phyloP scores from a whole-genome alignment of 2,329 filamentous ascomycete species.

The Trichoderma sp. region DNA sequence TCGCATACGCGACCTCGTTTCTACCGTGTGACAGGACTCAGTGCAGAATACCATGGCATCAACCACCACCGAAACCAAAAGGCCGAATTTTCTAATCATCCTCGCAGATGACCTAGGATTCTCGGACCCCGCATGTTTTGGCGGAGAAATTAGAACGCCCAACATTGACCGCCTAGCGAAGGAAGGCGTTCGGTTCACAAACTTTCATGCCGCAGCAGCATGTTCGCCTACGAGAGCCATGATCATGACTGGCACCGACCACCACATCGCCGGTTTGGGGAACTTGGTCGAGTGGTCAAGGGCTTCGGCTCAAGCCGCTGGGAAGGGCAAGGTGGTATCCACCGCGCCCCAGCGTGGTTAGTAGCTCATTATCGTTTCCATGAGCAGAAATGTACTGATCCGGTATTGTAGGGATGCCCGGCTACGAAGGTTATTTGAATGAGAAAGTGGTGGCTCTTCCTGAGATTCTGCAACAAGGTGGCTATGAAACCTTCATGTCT shows the following conservation, averaged over 20 bases:
- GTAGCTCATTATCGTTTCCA: background rate
- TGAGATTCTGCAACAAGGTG: conserved; percentile 56
- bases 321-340: conserved; percentile 43
- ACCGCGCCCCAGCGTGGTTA: conserved; percentile 50
- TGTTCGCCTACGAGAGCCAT: conserved; percentile 64
- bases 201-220: conserved; percentile 63
- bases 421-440: conserved; percentile 2
- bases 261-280: conserved; percentile 54
- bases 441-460: conserved; percentile 57
- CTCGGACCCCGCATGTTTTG: conserved; percentile 32
- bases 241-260: conserved; percentile 59
- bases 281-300: background rate
- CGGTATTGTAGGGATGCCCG: background rate
- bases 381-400: background rate
- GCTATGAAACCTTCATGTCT: conserved; percentile 59
- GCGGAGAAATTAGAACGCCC: conserved; percentile 35
- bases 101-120: conserved; percentile 31
- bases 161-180: conserved; percentile 36
- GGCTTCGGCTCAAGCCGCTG: conserved; percentile 31
- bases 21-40: too few relatives aligned
- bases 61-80: too few relatives aligned
- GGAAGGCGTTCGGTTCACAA: conserved; percentile 53
- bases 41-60: too few relatives aligned
- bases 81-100: too few relatives aligned
- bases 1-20: too few relatives aligned